These are phyloP conservation scores for Nymphaea thermarum DNA, from an alignment of 164 flowering plant species.

Conservation along the genomic window DNA sequence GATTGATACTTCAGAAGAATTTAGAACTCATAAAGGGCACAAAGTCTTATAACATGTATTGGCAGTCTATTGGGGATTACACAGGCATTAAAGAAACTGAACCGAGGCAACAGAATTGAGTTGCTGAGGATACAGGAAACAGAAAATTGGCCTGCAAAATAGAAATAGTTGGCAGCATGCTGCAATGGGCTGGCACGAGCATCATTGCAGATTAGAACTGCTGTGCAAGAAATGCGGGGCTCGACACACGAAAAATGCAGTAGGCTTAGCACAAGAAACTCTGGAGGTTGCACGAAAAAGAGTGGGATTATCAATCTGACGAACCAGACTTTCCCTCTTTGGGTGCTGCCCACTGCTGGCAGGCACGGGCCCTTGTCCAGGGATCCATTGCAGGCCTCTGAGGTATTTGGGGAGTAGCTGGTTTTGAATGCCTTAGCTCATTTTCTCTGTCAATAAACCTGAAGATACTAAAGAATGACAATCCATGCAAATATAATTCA, in stretches of 20 bases:
- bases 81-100: too few relatives aligned
- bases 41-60: too few relatives aligned
- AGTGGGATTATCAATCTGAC: background rate
- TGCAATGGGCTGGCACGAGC: too few relatives aligned
- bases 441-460: conserved; percentile 95
- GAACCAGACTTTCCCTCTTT: conserved; percentile 34
- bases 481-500: too few relatives aligned
- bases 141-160: too few relatives aligned
- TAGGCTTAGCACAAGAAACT: background rate
- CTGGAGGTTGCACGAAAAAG: background rate
- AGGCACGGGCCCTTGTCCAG: conserved; percentile 69
- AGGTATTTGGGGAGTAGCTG: conserved; percentile 73
- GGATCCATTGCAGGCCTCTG: conserved; percentile 71
- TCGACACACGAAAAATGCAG: background rate
- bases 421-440: conserved; percentile 87
- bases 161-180: too few relatives aligned
- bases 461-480: conserved; percentile 3
- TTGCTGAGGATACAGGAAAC: too few relatives aligned
- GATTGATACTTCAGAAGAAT: too few relatives aligned
- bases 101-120: too few relatives aligned
- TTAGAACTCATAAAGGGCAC: too few relatives aligned
- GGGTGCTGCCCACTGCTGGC: conserved; percentile 64
- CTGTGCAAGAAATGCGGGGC: background rate
- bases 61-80: too few relatives aligned
- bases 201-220: background rate